Conservation (phyloP, 164 flowering plant genomes). For the Tetrastigma voinierianum region DNA sequence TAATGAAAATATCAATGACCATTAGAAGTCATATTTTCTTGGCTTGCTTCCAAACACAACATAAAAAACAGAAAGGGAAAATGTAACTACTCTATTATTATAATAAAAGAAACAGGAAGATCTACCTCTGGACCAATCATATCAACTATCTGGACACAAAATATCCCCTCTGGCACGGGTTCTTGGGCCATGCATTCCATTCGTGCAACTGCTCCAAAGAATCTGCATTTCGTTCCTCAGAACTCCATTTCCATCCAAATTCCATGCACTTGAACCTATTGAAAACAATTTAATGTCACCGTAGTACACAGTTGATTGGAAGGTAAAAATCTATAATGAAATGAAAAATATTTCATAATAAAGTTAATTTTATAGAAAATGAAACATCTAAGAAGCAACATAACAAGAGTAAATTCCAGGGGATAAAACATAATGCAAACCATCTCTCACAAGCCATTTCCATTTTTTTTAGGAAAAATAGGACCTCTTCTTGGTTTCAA, state of each 20-base stretch:
- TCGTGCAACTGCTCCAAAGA: slow-evolving; percentile 96
- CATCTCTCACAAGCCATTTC: too few relatives aligned
- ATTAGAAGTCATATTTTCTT: not conserved
- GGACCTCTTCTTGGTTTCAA: too few relatives aligned
- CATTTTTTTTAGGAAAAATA: too few relatives aligned
- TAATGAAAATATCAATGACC: too few relatives aligned
- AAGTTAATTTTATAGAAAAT: not conserved
- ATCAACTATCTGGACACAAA: slow-evolving; percentile 94
- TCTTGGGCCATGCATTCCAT: slow-evolving; percentile 99
- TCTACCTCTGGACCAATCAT: slow-evolving; percentile 90
- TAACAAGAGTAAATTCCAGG: not conserved
- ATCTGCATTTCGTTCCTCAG: slow-evolving; percentile 91
- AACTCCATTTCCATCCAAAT: slow-evolving; percentile 93
- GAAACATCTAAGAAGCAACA: not conserved
- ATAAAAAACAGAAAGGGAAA: not conserved
- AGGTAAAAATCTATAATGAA: not conserved
- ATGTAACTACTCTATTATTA: not conserved
- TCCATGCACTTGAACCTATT: slow-evolving; percentile 97
- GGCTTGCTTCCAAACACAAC: not conserved
- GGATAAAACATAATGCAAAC: not conserved
- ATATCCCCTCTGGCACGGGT: slow-evolving; percentile 93
- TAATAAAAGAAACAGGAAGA: not conserved
- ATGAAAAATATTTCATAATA: not conserved
- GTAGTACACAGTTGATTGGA: not conserved
- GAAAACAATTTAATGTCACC: slow-evolving; percentile 2